Percentiles rank a stretch among this genome's conserved stretches.
Conservation (phyloP, 176 grass and related monocot genomes). For the Pharus latifolius region DNA sequence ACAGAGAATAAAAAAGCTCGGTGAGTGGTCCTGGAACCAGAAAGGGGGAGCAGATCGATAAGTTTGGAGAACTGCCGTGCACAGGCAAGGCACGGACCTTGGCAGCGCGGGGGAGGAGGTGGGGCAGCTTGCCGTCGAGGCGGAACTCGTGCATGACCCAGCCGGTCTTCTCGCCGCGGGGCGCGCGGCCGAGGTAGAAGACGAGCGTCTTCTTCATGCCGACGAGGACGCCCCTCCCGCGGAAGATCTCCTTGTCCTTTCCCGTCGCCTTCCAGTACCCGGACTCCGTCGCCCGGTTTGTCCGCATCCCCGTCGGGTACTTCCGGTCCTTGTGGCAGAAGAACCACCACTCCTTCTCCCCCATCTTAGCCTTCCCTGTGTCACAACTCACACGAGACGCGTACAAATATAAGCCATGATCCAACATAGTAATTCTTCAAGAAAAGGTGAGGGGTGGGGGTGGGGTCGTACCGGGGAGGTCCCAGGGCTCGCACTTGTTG, state of each 20-base stretch:
- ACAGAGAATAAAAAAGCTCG: background rate
- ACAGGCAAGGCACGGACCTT: slow-evolving; percentile 31
- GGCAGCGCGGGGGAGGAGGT: slow-evolving; percentile 39
- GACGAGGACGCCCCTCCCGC: slow-evolving; percentile 46
- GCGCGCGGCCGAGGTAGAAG: slow-evolving; percentile 91
- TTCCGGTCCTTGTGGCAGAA: slow-evolving; percentile 94
- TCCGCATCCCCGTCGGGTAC: slow-evolving; percentile 87
- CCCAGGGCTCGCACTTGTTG: slow-evolving; percentile 97
- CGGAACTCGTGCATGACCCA: slow-evolving; percentile 98
- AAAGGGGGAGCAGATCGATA: background rate
- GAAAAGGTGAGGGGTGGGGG: too few species aligned
- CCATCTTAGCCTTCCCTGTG: slow-evolving; percentile 73
- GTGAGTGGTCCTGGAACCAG: background rate
- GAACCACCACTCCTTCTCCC: slow-evolving; percentile 94
- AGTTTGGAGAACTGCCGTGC: background rate
- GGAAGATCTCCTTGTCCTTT: slow-evolving; percentile 93
- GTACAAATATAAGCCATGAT: too few species aligned
- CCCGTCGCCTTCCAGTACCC: slow-evolving; percentile 99
- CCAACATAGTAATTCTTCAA: too few species aligned
- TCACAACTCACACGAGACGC: too few species aligned
- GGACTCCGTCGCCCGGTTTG: slow-evolving; percentile 77
- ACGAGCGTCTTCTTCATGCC: slow-evolving; percentile 99
- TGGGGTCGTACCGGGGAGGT: slow-evolving; percentile 64
- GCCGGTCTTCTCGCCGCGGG: slow-evolving; percentile 65
- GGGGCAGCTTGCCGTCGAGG: slow-evolving; percentile 55